Percentiles rank a stretch among this genome's conserved stretches.
Conservation (phyloP, 768 basidiomycete species). For the Sporobolomyces phaffii region DNA sequence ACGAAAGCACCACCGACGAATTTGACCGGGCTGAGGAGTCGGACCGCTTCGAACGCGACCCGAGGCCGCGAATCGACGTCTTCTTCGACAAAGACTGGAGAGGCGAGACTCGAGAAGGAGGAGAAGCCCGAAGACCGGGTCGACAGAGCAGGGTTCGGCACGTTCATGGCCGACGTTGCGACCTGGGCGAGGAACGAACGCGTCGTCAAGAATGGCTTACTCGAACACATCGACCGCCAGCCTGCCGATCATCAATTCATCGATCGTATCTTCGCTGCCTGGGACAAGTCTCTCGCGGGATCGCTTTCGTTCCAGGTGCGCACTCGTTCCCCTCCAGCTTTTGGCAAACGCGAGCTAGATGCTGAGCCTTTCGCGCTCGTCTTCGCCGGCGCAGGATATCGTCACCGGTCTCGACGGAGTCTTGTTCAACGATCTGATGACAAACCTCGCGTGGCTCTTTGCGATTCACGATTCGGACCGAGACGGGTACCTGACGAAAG, state of each 20-base stretch:
- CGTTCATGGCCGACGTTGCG: conserved; percentile 83
- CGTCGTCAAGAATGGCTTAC: conserved; percentile 85
- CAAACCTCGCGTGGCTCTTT: conserved; percentile 98
- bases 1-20: neutral
- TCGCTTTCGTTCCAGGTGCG: conserved; percentile 83
- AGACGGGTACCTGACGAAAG: conserved; percentile 89
- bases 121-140: conserved; percentile 85
- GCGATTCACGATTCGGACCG: conserved; percentile 82
- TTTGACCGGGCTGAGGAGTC: conserved; percentile 16
- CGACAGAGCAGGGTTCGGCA: conserved; percentile 72
- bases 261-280: conserved; percentile 86
- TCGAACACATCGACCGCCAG: conserved; percentile 78
- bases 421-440: conserved; percentile 95
- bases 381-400: conserved; percentile 59
- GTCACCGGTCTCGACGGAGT: conserved; percentile 82
- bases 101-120: conserved; percentile 43
- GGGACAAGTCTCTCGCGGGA: conserved; percentile 76
- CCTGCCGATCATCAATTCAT: conserved; percentile 96
- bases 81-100: conserved; percentile 5
- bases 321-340: no score
- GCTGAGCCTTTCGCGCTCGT: no score
- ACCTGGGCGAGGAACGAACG: conserved; percentile 90
- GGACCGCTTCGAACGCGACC: conserved; percentile 10
- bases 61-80: neutral
- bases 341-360: no score